A percentile compares a stretch with the other conserved stretches of the same genome.
phyloP scores from a whole-genome alignment of 139 green algal genomes.

The Pseudopediastrum boryanum region DNA sequence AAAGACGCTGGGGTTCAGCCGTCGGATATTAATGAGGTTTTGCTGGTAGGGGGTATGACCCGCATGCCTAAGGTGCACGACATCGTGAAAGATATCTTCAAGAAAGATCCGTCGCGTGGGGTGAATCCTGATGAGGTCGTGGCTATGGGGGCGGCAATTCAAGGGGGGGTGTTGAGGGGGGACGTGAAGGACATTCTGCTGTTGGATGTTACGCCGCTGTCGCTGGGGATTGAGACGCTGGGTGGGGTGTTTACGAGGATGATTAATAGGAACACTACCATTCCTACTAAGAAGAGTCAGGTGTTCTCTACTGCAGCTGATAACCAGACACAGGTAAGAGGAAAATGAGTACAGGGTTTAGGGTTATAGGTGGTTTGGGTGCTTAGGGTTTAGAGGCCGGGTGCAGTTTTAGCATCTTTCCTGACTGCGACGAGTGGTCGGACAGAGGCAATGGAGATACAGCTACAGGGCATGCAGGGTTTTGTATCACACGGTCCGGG shows the following conservation, averaged over 20 bases:
- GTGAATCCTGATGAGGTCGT: conserved; percentile 99
- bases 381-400: not conserved
- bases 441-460: too few relatives aligned
- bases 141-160: conserved; percentile 97
- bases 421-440: too few relatives aligned
- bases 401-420: too few relatives aligned
- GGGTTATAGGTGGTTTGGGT: not conserved
- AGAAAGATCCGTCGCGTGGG: conserved; percentile 84
- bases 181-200: conserved; percentile 99
- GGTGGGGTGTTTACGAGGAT: conserved; percentile 99
- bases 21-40: conserved; percentile 95
- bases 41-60: conserved; percentile 98
- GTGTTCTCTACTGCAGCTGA: conserved; percentile 96
- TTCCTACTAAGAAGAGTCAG: conserved; percentile 98
- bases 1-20: conserved; percentile 64
- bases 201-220: conserved; percentile 98
- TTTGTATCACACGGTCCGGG: too few relatives aligned
- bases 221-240: conserved; percentile 98
- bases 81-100: conserved; percentile 96
- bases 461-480: too few relatives aligned
- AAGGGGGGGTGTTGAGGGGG: conserved; percentile 91
- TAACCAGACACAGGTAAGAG: conserved; percentile 90
- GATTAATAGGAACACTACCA: conserved; percentile 99
- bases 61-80: conserved; percentile 96
- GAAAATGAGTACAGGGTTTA: not conserved